phyloP scores from a whole-genome alignment of 176 grass and related monocot species.

The Ananas comosus region DNA sequence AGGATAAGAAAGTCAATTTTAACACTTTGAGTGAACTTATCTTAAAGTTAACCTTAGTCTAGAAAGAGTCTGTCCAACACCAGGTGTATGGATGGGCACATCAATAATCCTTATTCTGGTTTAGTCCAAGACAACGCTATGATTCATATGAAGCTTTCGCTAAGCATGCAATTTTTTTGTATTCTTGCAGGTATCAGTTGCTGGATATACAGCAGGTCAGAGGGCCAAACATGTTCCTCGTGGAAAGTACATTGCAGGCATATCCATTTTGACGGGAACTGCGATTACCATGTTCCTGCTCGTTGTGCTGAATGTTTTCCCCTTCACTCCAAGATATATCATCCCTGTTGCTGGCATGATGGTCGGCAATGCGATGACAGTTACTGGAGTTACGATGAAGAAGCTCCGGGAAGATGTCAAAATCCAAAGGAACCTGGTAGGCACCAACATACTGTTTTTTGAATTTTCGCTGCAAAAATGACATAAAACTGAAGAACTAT shows the following conservation, averaged over 20 bases:
- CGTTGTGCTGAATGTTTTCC: slow-evolving; percentile 55
- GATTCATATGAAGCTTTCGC: too few species aligned
- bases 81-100: too few species aligned
- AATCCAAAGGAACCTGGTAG: slow-evolving; percentile 39
- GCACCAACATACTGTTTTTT: not conserved
- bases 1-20: too few species aligned
- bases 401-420: slow-evolving; percentile 51
- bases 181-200: slow-evolving; percentile 37
- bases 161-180: not conserved
- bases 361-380: slow-evolving; percentile 91
- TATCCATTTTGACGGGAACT: slow-evolving; percentile 63
- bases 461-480: too few species aligned
- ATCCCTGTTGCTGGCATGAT: slow-evolving; percentile 94
- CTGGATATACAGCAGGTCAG: slow-evolving; percentile 53
- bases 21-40: too few species aligned
- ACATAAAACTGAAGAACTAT: too few species aligned
- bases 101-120: too few species aligned
- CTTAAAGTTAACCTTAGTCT: too few species aligned
- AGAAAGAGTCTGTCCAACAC: too few species aligned
- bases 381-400: slow-evolving; percentile 74
- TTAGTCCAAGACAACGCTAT: too few species aligned
- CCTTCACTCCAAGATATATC: slow-evolving; percentile 78
- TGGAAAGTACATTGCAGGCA: slow-evolving; percentile 48
- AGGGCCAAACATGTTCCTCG: slow-evolving; percentile 58
- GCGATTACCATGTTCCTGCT: slow-evolving; percentile 76